Evolutionary conservation across 108 stramenopile genomes (phyloP), one percentile per base, ranked within the genome.

Genomic region (Cylindrotheca fusiformis): DNA sequence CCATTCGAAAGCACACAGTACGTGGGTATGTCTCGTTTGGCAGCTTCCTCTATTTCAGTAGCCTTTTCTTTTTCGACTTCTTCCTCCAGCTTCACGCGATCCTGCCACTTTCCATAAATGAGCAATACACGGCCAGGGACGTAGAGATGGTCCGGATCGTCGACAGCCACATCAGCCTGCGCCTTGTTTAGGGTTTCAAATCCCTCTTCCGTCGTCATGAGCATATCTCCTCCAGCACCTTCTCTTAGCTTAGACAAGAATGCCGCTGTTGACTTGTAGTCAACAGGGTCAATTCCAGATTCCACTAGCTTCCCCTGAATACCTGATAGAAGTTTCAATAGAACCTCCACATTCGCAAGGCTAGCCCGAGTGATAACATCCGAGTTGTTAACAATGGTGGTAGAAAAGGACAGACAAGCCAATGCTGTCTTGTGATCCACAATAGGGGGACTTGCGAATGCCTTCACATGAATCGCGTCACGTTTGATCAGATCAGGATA

Each of bases 371-470:
- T 72, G 19, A 85, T 67, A 17, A 82, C 52, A 67, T 85, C 84
- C 1, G 51, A 50, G 48, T 85, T 85, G 48, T 85, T 85, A 33
- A 85, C 78, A 53, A 85, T 67, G 4, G 84, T 80, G 21, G 84
- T 85, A 1, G 66, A 45, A 41, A 82, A 85, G 25, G 77, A 46
- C 3, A 23, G 2, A 55, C 76, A 79, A 1, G 65, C 68, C 12
- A 47, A 41, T 1, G 84, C 71, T 27, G 58, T 56, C 18, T 67
- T 31, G 20, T 57, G 54, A 36, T 79, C 76, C 41, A 85, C 41
- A 14, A 72, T 61, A 10, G 84, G 84, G 22, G 84, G 84, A 27
- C 74, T 67, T 27, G 84, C 84, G 71, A 82, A 82, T 30, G 84
- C 84, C 32, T 54, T 44, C 6, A 82, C 74, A 1, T 48, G 47